phyloP scores from a whole-genome alignment of 2,329 filamentous ascomycete species.

The Fusarium agapanthi region DNA sequence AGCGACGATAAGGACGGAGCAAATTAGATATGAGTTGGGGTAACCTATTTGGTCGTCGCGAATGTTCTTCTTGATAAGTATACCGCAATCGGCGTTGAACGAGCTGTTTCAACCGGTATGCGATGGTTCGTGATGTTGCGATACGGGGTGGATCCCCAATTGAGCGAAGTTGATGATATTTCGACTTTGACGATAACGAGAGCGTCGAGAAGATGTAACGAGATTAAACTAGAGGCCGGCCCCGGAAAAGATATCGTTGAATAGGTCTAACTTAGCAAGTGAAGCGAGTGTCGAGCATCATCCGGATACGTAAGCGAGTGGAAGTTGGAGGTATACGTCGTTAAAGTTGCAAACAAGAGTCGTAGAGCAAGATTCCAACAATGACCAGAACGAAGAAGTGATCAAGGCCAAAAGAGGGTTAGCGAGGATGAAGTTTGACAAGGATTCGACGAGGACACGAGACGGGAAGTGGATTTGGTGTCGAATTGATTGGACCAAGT shows the following conservation, averaged over 20 bases:
- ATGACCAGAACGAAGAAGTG: conserved; percentile 3
- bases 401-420: conserved; percentile 26
- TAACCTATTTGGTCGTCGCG: not conserved
- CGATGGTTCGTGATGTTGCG: conserved; percentile 17
- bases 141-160: conserved; percentile 15
- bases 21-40: not conserved
- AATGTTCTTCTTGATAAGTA: not conserved
- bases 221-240: conserved; percentile 6
- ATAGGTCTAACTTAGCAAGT: not conserved
- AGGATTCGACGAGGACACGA: conserved; percentile 34
- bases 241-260: not conserved
- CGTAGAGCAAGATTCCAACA: conserved; percentile 10
- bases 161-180: conserved; percentile 11
- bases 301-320: conserved; percentile 28
- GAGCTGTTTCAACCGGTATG: conserved; percentile 2
- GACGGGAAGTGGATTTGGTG: conserved; percentile 21
- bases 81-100: not conserved
- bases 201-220: not conserved
- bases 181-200: conserved; percentile 5
- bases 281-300: conserved; percentile 38
- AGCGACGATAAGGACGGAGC: not conserved
- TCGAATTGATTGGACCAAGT: conserved; percentile 32
- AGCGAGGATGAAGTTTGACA: conserved; percentile 19
- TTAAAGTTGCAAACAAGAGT: conserved; percentile 19
- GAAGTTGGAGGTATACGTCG: not conserved